Conservation (phyloP, 148 eudicot species). For the Vaccinium darrowii region DNA sequence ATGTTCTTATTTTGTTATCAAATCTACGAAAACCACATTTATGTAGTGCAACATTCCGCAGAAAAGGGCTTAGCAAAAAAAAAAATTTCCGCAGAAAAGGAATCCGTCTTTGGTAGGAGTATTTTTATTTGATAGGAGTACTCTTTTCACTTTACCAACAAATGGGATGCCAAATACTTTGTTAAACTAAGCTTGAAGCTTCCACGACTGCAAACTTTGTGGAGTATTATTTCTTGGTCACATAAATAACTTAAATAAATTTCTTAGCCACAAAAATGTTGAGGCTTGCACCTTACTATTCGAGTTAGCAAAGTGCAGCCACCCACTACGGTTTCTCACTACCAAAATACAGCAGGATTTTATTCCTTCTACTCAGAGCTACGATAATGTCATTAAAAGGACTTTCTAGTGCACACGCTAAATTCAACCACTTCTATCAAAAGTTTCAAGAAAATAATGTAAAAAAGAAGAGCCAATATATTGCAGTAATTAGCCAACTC, state of each 20-base stretch:
- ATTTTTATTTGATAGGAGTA: background rate
- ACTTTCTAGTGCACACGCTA: background rate
- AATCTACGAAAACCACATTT: background rate
- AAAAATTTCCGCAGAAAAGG: background rate
- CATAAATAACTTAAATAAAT: background rate
- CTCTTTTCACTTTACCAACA: background rate
- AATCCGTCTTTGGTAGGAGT: background rate
- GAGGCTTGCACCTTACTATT: background rate
- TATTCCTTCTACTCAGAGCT: background rate
- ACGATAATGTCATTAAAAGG: background rate
- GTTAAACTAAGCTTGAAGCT: background rate
- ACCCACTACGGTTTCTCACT: background rate
- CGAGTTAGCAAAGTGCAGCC: background rate
- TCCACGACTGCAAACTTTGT: conserved; percentile 4
- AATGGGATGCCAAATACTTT: background rate
- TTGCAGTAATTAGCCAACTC: background rate
- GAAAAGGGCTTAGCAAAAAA: too few species aligned
- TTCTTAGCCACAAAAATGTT: background rate
- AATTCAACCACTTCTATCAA: background rate
- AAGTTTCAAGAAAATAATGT: background rate
- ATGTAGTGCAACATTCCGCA: background rate
- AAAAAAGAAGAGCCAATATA: background rate
- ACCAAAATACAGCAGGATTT: background rate
- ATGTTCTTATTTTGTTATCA: background rate
- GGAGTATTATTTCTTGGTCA: background rate